Evolutionary conservation across 495 filamentous ascomycete genomes (phyloP).

Genomic region (Podospora tetraspora): DNA sequence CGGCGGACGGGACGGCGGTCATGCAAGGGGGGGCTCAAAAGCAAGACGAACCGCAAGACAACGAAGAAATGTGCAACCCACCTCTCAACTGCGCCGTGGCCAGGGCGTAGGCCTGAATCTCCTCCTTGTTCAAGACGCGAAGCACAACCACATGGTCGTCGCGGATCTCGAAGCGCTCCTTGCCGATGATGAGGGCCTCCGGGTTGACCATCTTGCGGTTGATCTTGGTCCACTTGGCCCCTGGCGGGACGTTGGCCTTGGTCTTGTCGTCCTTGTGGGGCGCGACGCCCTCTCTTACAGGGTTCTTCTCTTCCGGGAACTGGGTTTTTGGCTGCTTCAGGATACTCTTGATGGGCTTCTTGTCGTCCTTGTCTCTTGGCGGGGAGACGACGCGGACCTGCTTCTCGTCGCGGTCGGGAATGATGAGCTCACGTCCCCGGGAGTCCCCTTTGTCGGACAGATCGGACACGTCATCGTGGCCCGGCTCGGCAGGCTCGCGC

Average conservation of each 20-base stretch:
- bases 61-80: slow-evolving; percentile 32
- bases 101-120: slow-evolving; percentile 73
- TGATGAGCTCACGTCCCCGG: slow-evolving; percentile 33
- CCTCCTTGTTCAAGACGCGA: slow-evolving; percentile 70
- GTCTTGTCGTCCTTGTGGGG: slow-evolving; percentile 80
- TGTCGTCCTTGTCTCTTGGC: slow-evolving; percentile 45
- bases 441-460: slow-evolving; percentile 33
- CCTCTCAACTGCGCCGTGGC: slow-evolving; percentile 74
- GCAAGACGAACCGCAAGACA: slow-evolving; percentile 11
- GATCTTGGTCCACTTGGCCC: slow-evolving; percentile 86
- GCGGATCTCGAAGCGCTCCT: slow-evolving; percentile 77
- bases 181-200: slow-evolving; percentile 65
- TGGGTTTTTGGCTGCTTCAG: slow-evolving; percentile 65
- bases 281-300: slow-evolving; percentile 81
- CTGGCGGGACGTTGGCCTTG: slow-evolving; percentile 62
- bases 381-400: slow-evolving; percentile 53
- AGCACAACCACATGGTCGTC: slow-evolving; percentile 82
- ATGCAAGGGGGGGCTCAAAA: neutral
- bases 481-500: slow-evolving; percentile 17
- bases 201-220: slow-evolving; percentile 78
- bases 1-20: neutral
- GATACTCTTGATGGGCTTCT: slow-evolving; percentile 41
- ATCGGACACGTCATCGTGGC: slow-evolving; percentile 22
- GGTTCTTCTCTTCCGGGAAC: slow-evolving; percentile 74
- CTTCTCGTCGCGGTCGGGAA: slow-evolving; percentile 31